A percentile compares a stretch with the other conserved stretches of the same genome.
phyloP scores from a whole-genome alignment of 78 protist genomes.

The Creolimax fragrantissima region DNA sequence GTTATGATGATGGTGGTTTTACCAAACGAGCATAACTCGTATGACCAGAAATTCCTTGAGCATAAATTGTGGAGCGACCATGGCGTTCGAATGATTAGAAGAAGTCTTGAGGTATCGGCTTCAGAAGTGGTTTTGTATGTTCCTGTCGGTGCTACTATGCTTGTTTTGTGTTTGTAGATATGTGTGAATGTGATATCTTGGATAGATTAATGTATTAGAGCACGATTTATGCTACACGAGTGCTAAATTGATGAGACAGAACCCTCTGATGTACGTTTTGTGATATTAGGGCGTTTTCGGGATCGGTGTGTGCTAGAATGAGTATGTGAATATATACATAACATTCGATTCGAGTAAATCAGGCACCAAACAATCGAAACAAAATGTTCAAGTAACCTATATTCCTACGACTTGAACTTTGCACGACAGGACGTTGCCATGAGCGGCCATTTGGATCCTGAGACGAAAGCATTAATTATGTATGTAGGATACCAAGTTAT shows the following conservation, averaged over 20 bases:
- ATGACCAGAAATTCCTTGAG: constrained; percentile 64
- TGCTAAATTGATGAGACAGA: too few relatives aligned
- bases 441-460: not conserved
- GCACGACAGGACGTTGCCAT: constrained; percentile 26
- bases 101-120: not conserved
- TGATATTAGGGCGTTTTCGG: too few relatives aligned
- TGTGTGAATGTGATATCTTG: too few relatives aligned
- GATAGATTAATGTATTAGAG: too few relatives aligned
- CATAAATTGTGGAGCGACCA: constrained; percentile 25
- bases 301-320: too few relatives aligned
- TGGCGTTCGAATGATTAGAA: not conserved
- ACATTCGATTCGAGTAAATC: too few relatives aligned
- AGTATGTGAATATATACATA: too few relatives aligned
- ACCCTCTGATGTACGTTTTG: too few relatives aligned
- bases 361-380: too few relatives aligned
- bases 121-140: not conserved
- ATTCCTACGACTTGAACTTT: too few relatives aligned
- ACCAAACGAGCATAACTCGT: constrained; percentile 55
- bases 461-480: not conserved
- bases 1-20: constrained; percentile 66
- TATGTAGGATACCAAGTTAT: not conserved
- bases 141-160: not conserved
- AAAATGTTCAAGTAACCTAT: too few relatives aligned
- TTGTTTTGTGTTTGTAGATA: not conserved
- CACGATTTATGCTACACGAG: too few relatives aligned